These are phyloP conservation scores for Lablab purpureus DNA, from an alignment of 306 rosid genomes.

Conservation along the genomic window DNA sequence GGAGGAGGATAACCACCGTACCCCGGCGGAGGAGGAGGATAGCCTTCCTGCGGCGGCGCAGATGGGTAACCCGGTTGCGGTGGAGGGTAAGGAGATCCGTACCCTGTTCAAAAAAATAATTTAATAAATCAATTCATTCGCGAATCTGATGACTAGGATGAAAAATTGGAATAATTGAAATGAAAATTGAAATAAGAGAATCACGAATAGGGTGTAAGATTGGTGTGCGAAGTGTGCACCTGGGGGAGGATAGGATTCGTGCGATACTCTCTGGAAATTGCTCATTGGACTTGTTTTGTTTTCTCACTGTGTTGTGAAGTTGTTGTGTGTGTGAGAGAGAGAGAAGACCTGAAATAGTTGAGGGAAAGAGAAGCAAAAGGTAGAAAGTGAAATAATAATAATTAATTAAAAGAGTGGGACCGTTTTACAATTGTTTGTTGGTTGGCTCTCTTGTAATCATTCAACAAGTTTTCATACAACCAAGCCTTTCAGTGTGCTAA, in stretches of 20 bases:
- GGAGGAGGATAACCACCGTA: slow-evolving; percentile 54
- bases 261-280: neutral
- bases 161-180: neutral
- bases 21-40: slow-evolving; percentile 53
- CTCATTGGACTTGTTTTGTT: slow-evolving; percentile 8
- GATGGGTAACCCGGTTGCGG: slow-evolving; percentile 53
- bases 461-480: too few species aligned
- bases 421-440: too few species aligned
- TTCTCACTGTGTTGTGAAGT: neutral
- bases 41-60: slow-evolving; percentile 50
- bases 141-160: neutral
- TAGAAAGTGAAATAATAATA: neutral
- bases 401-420: too few species aligned
- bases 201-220: neutral
- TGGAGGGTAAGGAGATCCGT: slow-evolving; percentile 60
- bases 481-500: too few species aligned
- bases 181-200: neutral
- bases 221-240: neutral
- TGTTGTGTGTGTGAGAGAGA: neutral
- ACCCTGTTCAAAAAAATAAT: slow-evolving; percentile 42
- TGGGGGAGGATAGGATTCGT: slow-evolving; percentile 28
- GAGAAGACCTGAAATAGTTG: neutral
- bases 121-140: neutral
- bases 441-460: too few species aligned
- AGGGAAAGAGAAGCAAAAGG: neutral